Conservation (phyloP, 2,329 filamentous ascomycete species). For the Trichoderma polysporum region DNA sequence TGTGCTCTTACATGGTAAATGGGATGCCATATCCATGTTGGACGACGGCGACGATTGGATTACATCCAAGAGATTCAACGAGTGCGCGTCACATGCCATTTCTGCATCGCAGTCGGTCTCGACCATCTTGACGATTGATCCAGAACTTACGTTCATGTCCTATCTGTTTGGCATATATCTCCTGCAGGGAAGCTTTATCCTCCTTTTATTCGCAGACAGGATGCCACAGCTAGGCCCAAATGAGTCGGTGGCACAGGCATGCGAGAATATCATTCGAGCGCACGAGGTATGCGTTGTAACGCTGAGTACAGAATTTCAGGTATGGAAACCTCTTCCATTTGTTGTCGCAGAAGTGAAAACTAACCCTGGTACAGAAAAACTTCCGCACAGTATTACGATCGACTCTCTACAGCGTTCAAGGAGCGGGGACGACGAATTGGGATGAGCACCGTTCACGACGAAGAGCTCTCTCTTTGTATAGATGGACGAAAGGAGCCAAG, state of each 20-base stretch:
- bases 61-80: conserved; percentile 44
- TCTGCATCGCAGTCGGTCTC: conserved; percentile 46
- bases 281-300: conserved; percentile 53
- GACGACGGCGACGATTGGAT: conserved; percentile 51
- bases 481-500: conserved; percentile 46
- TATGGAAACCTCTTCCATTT: conserved; percentile 23
- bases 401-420: conserved; percentile 48
- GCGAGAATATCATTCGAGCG: conserved; percentile 50
- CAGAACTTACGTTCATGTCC: conserved; percentile 52
- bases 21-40: conserved; percentile 50
- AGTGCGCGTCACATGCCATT: conserved; percentile 48
- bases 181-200: conserved; percentile 50
- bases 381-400: conserved; percentile 54
- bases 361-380: conserved; percentile 43
- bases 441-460: conserved; percentile 47
- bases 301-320: conserved; percentile 50
- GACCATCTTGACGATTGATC: conserved; percentile 47
- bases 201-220: conserved; percentile 49
- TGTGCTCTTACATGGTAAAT: conserved; percentile 49
- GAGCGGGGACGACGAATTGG: conserved; percentile 39
- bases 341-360: not conserved
- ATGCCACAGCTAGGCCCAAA: conserved; percentile 48
- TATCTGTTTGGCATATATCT: conserved; percentile 54
- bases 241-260: conserved; percentile 47
- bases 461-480: conserved; percentile 52